Percentiles rank a stretch among this genome's conserved stretches.
These are phyloP conservation scores for Cryomyces minteri DNA, from an alignment of 495 filamentous ascomycete genomes.

Conservation along the genomic window DNA sequence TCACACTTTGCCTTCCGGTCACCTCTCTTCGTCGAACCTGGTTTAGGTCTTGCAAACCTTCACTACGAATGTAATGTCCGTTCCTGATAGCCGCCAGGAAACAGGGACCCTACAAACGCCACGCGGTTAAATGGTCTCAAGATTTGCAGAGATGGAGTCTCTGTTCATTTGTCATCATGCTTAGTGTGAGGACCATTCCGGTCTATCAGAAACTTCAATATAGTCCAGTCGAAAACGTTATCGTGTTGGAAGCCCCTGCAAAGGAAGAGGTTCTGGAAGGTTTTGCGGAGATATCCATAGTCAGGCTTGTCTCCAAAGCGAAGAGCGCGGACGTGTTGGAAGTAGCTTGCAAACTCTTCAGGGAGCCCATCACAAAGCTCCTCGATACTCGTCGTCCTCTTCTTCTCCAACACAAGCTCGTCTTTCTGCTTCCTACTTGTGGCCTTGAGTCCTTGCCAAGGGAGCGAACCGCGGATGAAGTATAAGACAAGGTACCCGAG, in stretches of 20 bases:
- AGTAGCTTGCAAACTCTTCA: slow-evolving; percentile 7
- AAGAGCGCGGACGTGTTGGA: slow-evolving; percentile 7
- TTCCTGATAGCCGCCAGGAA: too few species aligned
- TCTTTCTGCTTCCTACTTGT: slow-evolving; percentile 3
- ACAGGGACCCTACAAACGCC: too few species aligned
- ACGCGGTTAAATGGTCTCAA: too few species aligned
- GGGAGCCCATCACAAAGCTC: slow-evolving; percentile 6
- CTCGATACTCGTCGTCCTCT: slow-evolving; percentile 1
- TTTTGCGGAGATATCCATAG: slow-evolving; percentile 5
- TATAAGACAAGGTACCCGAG: slow-evolving; percentile 24
- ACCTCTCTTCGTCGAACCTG: too few species aligned
- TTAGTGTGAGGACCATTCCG: too few species aligned
- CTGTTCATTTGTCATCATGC: too few species aligned
- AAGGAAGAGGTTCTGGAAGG: slow-evolving; percentile 8
- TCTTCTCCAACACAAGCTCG: slow-evolving; percentile 6
- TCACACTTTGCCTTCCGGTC: too few species aligned
- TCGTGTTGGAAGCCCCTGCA: slow-evolving; percentile 7
- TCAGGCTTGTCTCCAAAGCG: slow-evolving; percentile 1
- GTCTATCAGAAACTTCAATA: slow-evolving; percentile 1
- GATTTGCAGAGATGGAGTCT: too few species aligned
- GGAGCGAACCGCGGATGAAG: slow-evolving; percentile 21
- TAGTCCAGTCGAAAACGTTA: slow-evolving; percentile 13
- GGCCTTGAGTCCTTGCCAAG: slow-evolving; percentile 17
- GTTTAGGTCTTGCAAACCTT: too few species aligned
- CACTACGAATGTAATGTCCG: too few species aligned